Conservation (phyloP, 805 yeast species). For the Lachancea dasiensis region DNA sequence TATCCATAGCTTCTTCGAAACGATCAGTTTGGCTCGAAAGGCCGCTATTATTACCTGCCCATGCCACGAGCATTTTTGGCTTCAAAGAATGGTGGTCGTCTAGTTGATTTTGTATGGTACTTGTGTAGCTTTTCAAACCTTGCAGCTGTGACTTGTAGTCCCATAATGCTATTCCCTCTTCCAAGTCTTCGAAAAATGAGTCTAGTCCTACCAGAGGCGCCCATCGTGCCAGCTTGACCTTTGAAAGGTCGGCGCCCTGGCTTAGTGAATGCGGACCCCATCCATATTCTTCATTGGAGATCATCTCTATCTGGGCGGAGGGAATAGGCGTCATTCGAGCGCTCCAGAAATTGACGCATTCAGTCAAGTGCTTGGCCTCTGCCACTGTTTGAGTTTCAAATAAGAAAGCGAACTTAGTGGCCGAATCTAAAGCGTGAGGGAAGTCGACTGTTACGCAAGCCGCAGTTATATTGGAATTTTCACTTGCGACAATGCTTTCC, state of each 20-base stretch:
- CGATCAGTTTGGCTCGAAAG: not conserved
- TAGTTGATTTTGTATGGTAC: constrained; percentile 35
- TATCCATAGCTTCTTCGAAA: constrained; percentile 34
- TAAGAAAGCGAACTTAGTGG: constrained; percentile 37
- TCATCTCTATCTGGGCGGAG: constrained; percentile 55
- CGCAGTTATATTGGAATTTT: constrained; percentile 3
- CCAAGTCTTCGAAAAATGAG: constrained; percentile 15
- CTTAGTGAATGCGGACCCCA: constrained; percentile 42
- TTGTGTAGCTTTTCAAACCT: constrained; percentile 37
- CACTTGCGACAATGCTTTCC: constrained; percentile 24
- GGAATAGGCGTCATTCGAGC: constrained; percentile 80
- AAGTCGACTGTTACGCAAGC: constrained; percentile 24
- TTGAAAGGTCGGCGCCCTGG: not conserved
- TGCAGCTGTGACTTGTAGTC: constrained; percentile 36
- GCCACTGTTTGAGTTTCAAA: constrained; percentile 64
- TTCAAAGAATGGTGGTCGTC: constrained; percentile 40
- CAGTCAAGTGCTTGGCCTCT: constrained; percentile 62
- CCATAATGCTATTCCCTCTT: constrained; percentile 8
- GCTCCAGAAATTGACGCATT: constrained; percentile 87
- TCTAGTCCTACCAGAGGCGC: constrained; percentile 23
- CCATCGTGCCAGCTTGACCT: constrained; percentile 15
- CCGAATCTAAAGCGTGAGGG: constrained; percentile 17
- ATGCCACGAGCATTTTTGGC: constrained; percentile 33
- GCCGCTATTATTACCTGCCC: constrained; percentile 24
- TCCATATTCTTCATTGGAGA: constrained; percentile 74